Evolutionary conservation across 2,329 filamentous ascomycete genomes (phyloP), one percentile per base, ranked within the genome.

Genomic region (Graphiopsis chlorocephala): DNA sequence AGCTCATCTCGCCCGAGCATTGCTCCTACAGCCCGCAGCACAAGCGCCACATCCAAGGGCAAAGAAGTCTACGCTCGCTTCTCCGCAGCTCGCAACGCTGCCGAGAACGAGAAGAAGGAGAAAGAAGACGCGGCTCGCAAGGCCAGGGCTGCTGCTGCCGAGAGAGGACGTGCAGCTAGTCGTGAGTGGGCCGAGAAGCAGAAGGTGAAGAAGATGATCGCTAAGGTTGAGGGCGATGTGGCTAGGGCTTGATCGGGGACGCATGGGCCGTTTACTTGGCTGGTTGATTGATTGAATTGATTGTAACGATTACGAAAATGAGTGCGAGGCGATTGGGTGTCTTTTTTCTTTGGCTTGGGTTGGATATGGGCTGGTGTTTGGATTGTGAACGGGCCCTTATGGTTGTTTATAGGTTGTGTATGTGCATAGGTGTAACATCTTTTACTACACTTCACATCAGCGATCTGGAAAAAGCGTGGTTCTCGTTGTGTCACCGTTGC

Each of bases 161-260:
- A 82, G 72, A 68, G 80, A 4, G 77, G 80, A 0, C 70, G 81
- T 17, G 74, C 76, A 47, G 74, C 77, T 42, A 80, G 78, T 69
- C 68, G 81, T 12, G 80, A 82, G 70, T 84, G 81, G 81, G 81
- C 81, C 4, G 80, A 81, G 73, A 80, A 78, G 75, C 78, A 80
- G 74, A 78, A 73, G 67, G 48, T 56, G 61, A 75, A 70, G 74
- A 76, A 75, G 74, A 31, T 56, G 29, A 33, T 38, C n/a, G 59
- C 45, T 53, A 38, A 42, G 55, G 17, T 58, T 12, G 55, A 58
- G 35, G 35, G 55, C 12, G 14, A 17, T 3, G 55, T 26, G 8
- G 55, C 23, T 12, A 56, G 29, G 55, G 15, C 23, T 38, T 58
- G 55, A 58, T 15, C 17, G 14, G 7, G 31, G n/a, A 26, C 26